A percentile compares a stretch with the other conserved stretches of the same genome.
phyloP scores from a whole-genome alignment of 1,139 yeast species.

The Protomyces inundatus region DNA sequence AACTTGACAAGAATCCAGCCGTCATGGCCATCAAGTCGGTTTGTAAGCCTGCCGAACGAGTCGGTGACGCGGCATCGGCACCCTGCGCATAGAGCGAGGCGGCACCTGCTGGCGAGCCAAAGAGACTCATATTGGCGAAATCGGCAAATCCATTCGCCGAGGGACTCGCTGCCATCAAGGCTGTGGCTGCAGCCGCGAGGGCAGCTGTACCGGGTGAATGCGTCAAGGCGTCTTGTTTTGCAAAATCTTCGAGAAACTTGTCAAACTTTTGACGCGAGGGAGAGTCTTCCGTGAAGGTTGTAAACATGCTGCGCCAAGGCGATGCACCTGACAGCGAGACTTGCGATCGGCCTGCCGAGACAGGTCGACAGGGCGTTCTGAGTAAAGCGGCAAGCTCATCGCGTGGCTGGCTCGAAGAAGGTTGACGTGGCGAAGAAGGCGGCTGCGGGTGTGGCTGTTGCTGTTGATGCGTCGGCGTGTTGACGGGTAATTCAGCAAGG shows the following conservation, averaged over 20 bases:
- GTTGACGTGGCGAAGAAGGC: neutral
- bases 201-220: neutral
- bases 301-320: slow-evolving; percentile 20
- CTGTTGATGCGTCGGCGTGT: slow-evolving; percentile 3
- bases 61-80: neutral
- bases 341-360: neutral
- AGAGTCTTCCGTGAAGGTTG: slow-evolving; percentile 12
- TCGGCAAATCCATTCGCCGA: neutral
- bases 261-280: slow-evolving; percentile 15
- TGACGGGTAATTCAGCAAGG: slow-evolving; percentile 9
- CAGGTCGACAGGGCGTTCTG: slow-evolving; percentile 3
- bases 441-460: neutral
- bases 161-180: neutral
- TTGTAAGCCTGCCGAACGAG: neutral
- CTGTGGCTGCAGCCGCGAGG: neutral
- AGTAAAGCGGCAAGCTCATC: slow-evolving; percentile 10
- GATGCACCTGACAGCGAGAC: neutral
- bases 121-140: neutral
- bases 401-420: neutral
- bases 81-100: neutral
- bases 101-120: neutral
- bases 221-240: neutral
- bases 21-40: neutral
- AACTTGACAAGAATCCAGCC: slow-evolving; percentile 10
- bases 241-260: slow-evolving; percentile 17